phyloP scores from a whole-genome alignment of 148 eudicot species.

The Linanthus parryae region DNA sequence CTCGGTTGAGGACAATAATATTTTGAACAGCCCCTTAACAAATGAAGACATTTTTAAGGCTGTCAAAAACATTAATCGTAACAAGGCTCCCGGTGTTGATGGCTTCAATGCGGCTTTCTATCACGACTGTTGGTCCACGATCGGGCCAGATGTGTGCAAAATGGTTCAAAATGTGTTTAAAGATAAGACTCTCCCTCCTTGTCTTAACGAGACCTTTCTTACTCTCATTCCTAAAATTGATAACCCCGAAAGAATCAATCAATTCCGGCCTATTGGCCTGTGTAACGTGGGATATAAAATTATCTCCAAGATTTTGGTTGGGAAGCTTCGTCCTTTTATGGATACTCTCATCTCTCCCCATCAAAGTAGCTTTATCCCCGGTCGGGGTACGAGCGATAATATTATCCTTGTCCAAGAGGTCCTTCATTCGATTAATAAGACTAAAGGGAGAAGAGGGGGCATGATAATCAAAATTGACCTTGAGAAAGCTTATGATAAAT shows the following conservation, averaged over 20 bases:
- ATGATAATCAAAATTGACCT: too few relatives aligned
- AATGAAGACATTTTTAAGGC: neutral
- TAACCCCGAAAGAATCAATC: neutral
- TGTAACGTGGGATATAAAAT: neutral
- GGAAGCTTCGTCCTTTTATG: neutral
- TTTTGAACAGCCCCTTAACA: neutral
- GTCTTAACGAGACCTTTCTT: neutral
- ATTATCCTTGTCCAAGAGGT: too few relatives aligned
- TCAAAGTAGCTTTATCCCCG: neutral
- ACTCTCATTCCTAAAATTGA: neutral
- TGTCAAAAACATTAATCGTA: too few relatives aligned
- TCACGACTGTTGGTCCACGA: too few relatives aligned
- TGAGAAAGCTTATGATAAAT: too few relatives aligned
- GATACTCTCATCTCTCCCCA: neutral
- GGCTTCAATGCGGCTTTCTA: too few relatives aligned
- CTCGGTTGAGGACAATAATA: neutral
- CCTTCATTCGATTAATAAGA: too few relatives aligned
- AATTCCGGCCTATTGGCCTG: neutral
- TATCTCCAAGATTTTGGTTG: neutral
- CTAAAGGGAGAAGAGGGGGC: too few relatives aligned
- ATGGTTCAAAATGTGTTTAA: too few relatives aligned
- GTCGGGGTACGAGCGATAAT: neutral
- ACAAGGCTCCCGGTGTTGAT: too few relatives aligned
- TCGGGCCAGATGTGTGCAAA: too few relatives aligned
- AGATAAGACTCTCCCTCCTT: too few relatives aligned